Conservation (phyloP, 2,329 filamentous ascomycete genomes). For the Oidium heveae region DNA sequence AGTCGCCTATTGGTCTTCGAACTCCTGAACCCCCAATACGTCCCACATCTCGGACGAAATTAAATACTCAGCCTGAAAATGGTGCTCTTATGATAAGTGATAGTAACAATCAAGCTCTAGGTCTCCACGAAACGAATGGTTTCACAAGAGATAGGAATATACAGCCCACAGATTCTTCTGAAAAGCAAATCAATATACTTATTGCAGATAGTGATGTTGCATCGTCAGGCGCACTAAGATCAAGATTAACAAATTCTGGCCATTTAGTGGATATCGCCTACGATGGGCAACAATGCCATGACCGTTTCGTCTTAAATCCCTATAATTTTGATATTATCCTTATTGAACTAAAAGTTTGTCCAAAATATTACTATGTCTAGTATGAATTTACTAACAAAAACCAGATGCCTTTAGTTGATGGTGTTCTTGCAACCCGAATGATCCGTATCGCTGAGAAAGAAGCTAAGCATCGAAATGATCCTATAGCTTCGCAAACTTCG, state of each 20-base stretch:
- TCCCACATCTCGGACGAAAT: background rate
- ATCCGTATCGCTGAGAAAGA: constrained; percentile 7
- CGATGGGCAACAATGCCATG: constrained; percentile 54
- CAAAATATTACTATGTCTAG: background rate
- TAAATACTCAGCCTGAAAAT: no score
- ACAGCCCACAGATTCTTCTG: background rate
- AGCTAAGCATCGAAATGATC: background rate
- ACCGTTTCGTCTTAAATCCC: constrained; percentile 35
- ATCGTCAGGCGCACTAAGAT: constrained; percentile 54
- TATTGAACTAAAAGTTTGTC: constrained; percentile 11
- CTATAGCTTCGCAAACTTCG: background rate
- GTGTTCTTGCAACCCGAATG: constrained; percentile 7
- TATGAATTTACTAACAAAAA: background rate
- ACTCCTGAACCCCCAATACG: background rate
- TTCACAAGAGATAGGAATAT: background rate
- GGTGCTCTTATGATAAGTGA: no score
- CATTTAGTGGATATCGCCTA: constrained; percentile 45
- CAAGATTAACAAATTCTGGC: constrained; percentile 48
- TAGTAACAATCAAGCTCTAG: background rate
- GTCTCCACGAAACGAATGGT: background rate
- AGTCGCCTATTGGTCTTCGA: background rate
- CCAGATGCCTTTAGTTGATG: constrained; percentile 10
- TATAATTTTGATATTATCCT: constrained; percentile 7
- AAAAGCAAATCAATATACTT: constrained; percentile 20
- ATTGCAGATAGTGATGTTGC: constrained; percentile 64